These are phyloP conservation scores for Phallus indusiatus DNA, from an alignment of 768 basidiomycete genomes.

Conservation along the genomic window DNA sequence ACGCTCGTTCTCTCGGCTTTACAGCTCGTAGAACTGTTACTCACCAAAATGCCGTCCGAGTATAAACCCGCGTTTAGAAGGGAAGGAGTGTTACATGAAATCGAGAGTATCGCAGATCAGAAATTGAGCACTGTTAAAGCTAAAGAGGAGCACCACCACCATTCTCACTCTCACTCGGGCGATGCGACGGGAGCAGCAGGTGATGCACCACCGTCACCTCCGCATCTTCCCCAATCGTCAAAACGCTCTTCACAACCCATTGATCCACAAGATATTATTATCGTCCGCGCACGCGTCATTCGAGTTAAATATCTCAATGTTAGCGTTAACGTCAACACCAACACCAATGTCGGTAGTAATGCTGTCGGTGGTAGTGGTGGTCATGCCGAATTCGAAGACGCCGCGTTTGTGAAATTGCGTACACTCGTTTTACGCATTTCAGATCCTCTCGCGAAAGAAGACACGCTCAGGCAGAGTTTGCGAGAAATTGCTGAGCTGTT, in stretches of 20 bases:
- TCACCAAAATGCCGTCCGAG: constrained; percentile 72
- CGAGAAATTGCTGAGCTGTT: constrained; percentile 9
- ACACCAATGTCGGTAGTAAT: no score
- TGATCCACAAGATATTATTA: constrained; percentile 86
- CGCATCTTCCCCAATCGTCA: constrained; percentile 47
- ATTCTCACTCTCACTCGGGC: no score
- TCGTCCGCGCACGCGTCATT: constrained; percentile 83
- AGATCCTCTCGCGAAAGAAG: constrained; percentile 50
- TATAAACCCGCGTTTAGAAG: constrained; percentile 87
- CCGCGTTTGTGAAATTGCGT: constrained; percentile 1
- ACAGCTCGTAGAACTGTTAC: constrained; percentile 86
- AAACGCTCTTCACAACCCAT: constrained; percentile 64
- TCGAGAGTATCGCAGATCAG: constrained; percentile 66
- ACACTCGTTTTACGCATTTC: constrained; percentile 27
- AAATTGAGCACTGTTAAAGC: constrained; percentile 44
- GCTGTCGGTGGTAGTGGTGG: constrained; percentile 31
- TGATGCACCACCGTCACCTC: constrained; percentile 21
- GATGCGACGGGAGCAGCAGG: neutral
- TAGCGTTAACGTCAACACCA: constrained; percentile 13
- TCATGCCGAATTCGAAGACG: constrained; percentile 24
- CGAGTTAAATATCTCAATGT: constrained; percentile 62
- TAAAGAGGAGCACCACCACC: constrained; percentile 39
- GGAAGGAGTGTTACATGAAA: constrained; percentile 95
- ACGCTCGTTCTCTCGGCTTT: constrained; percentile 79
- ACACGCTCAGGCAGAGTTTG: constrained; percentile 24